Evolutionary conservation across 495 filamentous ascomycete genomes (phyloP).

Genomic region (Letharia columbiana): DNA sequence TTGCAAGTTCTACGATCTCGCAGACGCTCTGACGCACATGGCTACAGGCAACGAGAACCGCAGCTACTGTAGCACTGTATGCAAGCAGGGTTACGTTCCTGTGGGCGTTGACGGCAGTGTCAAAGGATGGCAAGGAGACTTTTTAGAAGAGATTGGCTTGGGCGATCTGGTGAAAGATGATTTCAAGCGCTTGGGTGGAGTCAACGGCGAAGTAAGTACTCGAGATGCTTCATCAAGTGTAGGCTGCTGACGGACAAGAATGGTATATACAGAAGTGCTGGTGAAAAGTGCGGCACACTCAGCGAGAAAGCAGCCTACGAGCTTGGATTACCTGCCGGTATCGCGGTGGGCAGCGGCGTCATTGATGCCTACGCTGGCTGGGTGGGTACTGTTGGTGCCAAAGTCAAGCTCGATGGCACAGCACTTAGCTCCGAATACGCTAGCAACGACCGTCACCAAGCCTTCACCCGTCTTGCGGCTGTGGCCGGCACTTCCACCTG

Average conservation of each 20-base stretch:
- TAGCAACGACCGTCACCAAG: slow-evolving; percentile 75
- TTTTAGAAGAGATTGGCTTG: slow-evolving; percentile 74
- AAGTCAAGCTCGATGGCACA: slow-evolving; percentile 61
- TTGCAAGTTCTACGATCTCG: slow-evolving; percentile 94
- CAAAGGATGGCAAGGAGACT: slow-evolving; percentile 97
- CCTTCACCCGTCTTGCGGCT: slow-evolving; percentile 88
- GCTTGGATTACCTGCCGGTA: slow-evolving; percentile 77
- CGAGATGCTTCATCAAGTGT: slow-evolving; percentile 25
- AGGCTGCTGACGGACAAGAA: slow-evolving; percentile 49
- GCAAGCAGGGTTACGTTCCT: slow-evolving; percentile 92
- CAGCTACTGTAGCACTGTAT: slow-evolving; percentile 88
- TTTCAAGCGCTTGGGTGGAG: slow-evolving; percentile 85
- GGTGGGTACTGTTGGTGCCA: slow-evolving; percentile 97
- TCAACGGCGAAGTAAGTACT: slow-evolving; percentile 81
- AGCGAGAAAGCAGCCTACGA: slow-evolving; percentile 75
- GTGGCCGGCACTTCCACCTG: slow-evolving; percentile 96
- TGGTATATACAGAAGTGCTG: slow-evolving; percentile 79
- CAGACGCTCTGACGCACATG: slow-evolving; percentile 88
- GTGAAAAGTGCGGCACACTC: slow-evolving; percentile 77
- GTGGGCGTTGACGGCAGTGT: slow-evolving; percentile 94
- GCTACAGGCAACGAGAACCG: slow-evolving; percentile 90
- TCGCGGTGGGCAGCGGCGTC: slow-evolving; percentile 88
- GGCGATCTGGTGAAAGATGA: slow-evolving; percentile 72
- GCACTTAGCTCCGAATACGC: slow-evolving; percentile 50
- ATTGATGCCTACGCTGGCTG: slow-evolving; percentile 98